Evolutionary conservation across 768 basidiomycete genomes (phyloP), one percentile per base, ranked within the genome.

Genomic region (Mycena leptocephala): DNA sequence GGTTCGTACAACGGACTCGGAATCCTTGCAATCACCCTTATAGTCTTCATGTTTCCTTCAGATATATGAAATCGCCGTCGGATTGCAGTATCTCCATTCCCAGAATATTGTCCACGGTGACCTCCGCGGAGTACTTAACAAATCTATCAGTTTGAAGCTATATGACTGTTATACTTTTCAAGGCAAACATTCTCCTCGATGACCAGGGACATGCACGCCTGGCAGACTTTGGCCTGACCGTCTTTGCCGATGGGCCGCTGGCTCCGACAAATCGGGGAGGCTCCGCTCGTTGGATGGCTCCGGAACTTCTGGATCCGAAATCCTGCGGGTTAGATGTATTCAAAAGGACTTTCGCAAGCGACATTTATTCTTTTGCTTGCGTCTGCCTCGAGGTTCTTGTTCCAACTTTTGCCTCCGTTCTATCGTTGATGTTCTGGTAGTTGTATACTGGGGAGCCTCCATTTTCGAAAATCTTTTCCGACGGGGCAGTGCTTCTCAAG

Each of bases 41-140:
- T n/a, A n/a, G n/a, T 37, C 28, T n/a, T 65, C 4, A 22, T 41
- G 35, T 16, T 28, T 33, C 18, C 28, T 22, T 10, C 56, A 87
- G 87, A 79, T 87, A 32, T 55, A 82, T 58, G 87, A 87, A 56
- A 79, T 86, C n/a, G 83, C 82, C 30, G 67, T 82, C 9, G 86
- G 87, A 16, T 33, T 74, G 48, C 73, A 74, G 22, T 87, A 88
- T 64, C 71, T 87, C 56, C 86, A 88, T 65, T 82, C 79, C 22
- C 62, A 76, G 24, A 51, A 75, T 18, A 75, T 80, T 3, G 70
- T 81, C 4, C 82, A 82, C 30, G 82, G 79, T 0, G 82, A 83
- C 70, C 74, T 83, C 24, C 75, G 78, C n/a, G 81, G 82, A 37
- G 82, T 83, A 68, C 24, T 14, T 14, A 30, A 24, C 5, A 2